Evolutionary conservation across 2,329 filamentous ascomycete genomes (phyloP).

Genomic region (Ophiostoma quercus): DNA sequence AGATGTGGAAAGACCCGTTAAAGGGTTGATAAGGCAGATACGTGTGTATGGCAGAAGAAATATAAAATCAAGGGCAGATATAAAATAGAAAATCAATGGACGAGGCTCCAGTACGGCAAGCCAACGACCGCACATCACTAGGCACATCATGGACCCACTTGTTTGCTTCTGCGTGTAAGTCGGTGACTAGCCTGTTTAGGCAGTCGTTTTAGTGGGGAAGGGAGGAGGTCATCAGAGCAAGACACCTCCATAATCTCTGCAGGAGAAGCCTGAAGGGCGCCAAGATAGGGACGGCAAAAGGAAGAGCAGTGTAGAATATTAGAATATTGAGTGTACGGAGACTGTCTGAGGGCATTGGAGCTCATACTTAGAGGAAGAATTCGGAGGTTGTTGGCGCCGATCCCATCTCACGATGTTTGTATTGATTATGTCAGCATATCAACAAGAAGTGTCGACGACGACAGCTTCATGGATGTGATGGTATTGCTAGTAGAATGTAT

Average conservation of each 20-base stretch:
- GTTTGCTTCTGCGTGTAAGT: background rate
- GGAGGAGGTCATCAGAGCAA: constrained; percentile 1
- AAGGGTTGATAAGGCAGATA: too few species aligned
- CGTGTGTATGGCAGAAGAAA: background rate
- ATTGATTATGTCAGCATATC: background rate
- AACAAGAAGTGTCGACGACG: background rate
- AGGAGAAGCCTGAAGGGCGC: background rate
- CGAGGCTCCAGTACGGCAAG: background rate
- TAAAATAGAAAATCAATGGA: background rate
- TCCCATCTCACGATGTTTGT: background rate
- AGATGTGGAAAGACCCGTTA: background rate
- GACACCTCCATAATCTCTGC: background rate
- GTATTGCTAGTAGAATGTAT: too few species aligned
- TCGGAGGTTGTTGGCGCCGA: background rate
- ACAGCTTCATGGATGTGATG: background rate
- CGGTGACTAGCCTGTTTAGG: background rate
- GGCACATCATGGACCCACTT: background rate
- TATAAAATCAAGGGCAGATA: background rate
- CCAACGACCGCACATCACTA: background rate
- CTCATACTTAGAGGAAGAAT: background rate
- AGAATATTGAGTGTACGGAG: background rate
- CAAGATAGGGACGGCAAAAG: constrained; percentile 1
- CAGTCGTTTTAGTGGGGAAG: background rate
- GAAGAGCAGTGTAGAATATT: background rate
- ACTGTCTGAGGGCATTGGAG: background rate